These are phyloP conservation scores for Corylus avellana DNA, from an alignment of 306 rosid species.

Conservation along the genomic window DNA sequence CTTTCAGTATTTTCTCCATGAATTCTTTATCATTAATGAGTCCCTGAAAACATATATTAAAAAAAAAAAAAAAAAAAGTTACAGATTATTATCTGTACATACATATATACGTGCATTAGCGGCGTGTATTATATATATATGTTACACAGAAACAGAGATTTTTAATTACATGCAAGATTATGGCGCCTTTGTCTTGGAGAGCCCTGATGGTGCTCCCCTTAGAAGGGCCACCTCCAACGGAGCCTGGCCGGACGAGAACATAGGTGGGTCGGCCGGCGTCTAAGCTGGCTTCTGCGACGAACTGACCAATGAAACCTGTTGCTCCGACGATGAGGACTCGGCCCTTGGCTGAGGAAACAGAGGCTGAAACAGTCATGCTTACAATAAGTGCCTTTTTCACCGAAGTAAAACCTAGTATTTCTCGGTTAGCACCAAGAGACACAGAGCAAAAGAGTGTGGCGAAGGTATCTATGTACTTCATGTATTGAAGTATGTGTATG, in stretches of 20 bases:
- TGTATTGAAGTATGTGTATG: no score
- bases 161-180: slow-evolving; percentile 42
- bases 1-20: slow-evolving; percentile 54
- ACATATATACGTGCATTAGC: no score
- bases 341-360: slow-evolving; percentile 20
- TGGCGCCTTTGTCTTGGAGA: slow-evolving; percentile 62
- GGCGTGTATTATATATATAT: background rate
- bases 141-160: background rate
- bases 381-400: background rate
- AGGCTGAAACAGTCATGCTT: slow-evolving; percentile 44
- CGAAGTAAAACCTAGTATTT: background rate
- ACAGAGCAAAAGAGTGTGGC: no score
- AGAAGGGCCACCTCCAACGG: slow-evolving; percentile 13
- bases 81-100: no score
- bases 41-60: slow-evolving; percentile 38
- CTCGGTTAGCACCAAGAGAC: background rate
- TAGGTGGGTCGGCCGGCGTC: slow-evolving; percentile 39
- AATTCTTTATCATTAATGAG: slow-evolving; percentile 38
- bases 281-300: slow-evolving; percentile 60
- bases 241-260: slow-evolving; percentile 44
- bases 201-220: slow-evolving; percentile 34
- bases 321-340: slow-evolving; percentile 56
- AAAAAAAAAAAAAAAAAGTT: background rate
- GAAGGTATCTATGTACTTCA: background rate
- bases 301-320: slow-evolving; percentile 67